These are phyloP conservation scores for Rhizophagus prolifer DNA, from an alignment of 192 early-diverging fungal species.

Conservation along the genomic window DNA sequence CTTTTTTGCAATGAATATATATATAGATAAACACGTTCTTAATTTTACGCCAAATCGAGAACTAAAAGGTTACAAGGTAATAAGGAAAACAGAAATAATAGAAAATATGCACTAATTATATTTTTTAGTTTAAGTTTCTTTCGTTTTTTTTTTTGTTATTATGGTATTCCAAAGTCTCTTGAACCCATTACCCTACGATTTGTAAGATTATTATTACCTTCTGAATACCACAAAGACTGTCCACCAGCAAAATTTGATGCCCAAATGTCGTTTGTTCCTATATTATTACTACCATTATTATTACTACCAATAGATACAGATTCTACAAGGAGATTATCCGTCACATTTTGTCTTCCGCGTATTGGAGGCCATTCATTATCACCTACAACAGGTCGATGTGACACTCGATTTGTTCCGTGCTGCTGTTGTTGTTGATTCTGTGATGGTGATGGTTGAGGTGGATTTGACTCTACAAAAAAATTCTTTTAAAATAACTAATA, in stretches of 20 bases:
- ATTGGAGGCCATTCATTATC: conserved; percentile 28
- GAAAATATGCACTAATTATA: background rate
- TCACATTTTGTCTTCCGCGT: background rate
- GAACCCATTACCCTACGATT: conserved; percentile 19
- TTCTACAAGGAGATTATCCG: background rate
- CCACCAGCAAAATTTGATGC: background rate
- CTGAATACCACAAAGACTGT: conserved; percentile 24
- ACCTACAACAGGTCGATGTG: conserved; percentile 7
- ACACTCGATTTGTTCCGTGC: background rate
- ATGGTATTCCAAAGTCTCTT: conserved; percentile 27
- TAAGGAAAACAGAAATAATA: background rate
- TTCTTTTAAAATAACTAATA: conserved; percentile 1
- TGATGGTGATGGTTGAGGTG: conserved; percentile 5
- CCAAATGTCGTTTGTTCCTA: conserved; percentile 20
- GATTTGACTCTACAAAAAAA: conserved; percentile 3
- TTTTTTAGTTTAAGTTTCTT: background rate
- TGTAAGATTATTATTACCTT: conserved; percentile 13
- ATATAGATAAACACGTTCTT: background rate
- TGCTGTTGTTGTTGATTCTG: conserved; percentile 11
- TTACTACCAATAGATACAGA: conserved; percentile 8
- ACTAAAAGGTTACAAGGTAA: background rate
- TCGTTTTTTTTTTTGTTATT: background rate
- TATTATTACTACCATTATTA: conserved; percentile 16
- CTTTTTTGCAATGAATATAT: background rate
- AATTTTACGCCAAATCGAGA: background rate